Evolutionary conservation across 2,329 filamentous ascomycete genomes (phyloP).

Genomic region (Calycina marina): DNA sequence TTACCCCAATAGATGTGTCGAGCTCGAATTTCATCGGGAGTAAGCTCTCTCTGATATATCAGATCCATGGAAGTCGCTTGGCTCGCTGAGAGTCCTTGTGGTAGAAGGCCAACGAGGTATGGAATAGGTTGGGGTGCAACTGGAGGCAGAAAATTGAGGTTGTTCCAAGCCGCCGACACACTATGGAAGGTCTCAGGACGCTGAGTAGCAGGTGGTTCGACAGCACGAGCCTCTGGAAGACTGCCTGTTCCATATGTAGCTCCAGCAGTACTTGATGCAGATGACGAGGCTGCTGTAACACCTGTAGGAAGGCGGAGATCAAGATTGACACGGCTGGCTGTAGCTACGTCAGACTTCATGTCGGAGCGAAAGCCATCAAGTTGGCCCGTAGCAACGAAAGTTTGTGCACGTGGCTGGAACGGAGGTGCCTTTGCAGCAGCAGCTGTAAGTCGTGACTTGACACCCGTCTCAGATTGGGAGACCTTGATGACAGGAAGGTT

Average conservation of each 20-base stretch:
- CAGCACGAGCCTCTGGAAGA: no score
- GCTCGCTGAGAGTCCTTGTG: conserved; percentile 28
- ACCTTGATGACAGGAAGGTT: not conserved
- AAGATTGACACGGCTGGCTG: no score
- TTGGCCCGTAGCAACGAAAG: not conserved
- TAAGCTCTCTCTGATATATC: conserved; percentile 40
- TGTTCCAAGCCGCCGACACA: not conserved
- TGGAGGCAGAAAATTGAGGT: not conserved
- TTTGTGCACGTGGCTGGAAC: conserved; percentile 19
- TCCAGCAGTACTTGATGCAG: not conserved
- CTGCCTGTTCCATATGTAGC: not conserved
- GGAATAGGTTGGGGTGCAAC: conserved; percentile 22
- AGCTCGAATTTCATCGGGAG: conserved; percentile 41
- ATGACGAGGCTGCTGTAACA: no score
- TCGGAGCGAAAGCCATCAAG: no score
- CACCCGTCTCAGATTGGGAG: conserved; percentile 4
- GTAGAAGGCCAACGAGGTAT: conserved; percentile 40
- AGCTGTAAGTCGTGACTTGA: conserved; percentile 18
- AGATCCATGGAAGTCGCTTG: conserved; percentile 33
- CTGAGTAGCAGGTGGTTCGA: no score
- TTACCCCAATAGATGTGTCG: conserved; percentile 47
- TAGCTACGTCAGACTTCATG: no score
- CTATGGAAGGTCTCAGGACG: conserved; percentile 12
- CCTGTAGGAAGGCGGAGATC: no score
- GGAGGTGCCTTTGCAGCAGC: conserved; percentile 22